Evolutionary conservation across 345 rosid species (phyloP).

Genomic region (Murraya koenigii): DNA sequence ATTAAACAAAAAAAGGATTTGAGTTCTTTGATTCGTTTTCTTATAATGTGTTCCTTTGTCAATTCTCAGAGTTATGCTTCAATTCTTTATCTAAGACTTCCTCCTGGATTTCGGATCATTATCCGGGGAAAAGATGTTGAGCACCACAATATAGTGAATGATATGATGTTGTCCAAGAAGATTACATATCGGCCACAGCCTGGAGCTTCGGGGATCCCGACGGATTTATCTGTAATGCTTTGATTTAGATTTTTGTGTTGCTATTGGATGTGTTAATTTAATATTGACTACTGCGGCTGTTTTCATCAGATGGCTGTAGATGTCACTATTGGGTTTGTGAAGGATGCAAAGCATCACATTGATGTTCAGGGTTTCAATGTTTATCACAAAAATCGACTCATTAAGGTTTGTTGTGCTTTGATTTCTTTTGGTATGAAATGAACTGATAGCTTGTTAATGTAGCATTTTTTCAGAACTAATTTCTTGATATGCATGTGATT

Average conservation of each 20-base stretch:
- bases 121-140: constrained; percentile 89
- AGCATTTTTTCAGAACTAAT: background rate
- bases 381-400: constrained; percentile 91
- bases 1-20: background rate
- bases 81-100: constrained; percentile 90
- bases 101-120: constrained; percentile 74
- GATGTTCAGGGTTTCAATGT: constrained; percentile 96
- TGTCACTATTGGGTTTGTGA: constrained; percentile 87
- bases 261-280: background rate
- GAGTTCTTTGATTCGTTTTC: background rate
- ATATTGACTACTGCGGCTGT: constrained; percentile 23
- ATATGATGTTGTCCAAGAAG: constrained; percentile 85
- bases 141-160: constrained; percentile 95
- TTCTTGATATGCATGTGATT: background rate
- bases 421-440: background rate
- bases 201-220: constrained; percentile 47
- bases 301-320: constrained; percentile 66
- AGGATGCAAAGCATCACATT: constrained; percentile 83
- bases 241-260: background rate
- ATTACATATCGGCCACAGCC: constrained; percentile 78
- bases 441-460: background rate
- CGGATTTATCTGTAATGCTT: constrained; percentile 49
- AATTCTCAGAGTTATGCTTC: constrained; percentile 79
- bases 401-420: constrained; percentile 58
- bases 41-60: constrained; percentile 5